Evolutionary conservation across 1,284 basidiomycete genomes (phyloP), one percentile per base, ranked within the genome.

Genomic region (Tilletia caries): DNA sequence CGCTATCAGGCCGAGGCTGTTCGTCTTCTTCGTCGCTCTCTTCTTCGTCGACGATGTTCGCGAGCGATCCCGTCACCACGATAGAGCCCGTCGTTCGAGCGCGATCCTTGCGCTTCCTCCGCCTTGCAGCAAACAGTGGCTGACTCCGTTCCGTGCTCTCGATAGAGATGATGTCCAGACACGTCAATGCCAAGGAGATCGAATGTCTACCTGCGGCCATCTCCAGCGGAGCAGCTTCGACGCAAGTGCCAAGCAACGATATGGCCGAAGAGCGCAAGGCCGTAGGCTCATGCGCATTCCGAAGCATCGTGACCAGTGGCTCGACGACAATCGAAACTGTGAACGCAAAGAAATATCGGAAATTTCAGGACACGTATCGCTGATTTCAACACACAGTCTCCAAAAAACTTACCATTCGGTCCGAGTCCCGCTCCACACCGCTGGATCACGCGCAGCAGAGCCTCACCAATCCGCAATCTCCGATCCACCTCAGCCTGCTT

Each of bases 391-490:
- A 50, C 48, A n/a, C 27, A 33, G 32, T n/a, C 32, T 44, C 1
- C 32, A 34, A 15, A 48, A 37, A 23, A 85, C 89, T 73, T 76
- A 92, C 93, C 88, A 80, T 92, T 89, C 10, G 86, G 81, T 3
- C 88, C 86, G 33, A 96, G 85, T 0, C 90, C 87, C 44, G 88
- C 87, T 8, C 91, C 93, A 68, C 89, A 90, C 46, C 89, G 85
- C 73, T 89, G 87, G 32, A 97, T 89, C 0, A 95, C 90, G 73
- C 91, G 88, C 3, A 88, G 88, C 13, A 98, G 84, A 1, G 93
- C 93, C 83, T 98, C 95, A 3, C 93, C 95, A 2, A 97, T 85
- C 13, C 94, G 86, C n/a, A 92, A 86, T 23, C 90, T 86, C 70
- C 87, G 86, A 80, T 97, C 92, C 43, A 97, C 84, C 44, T 50